phyloP scores from a whole-genome alignment of 2,329 filamentous ascomycete species.

The Penicillium sp. region DNA sequence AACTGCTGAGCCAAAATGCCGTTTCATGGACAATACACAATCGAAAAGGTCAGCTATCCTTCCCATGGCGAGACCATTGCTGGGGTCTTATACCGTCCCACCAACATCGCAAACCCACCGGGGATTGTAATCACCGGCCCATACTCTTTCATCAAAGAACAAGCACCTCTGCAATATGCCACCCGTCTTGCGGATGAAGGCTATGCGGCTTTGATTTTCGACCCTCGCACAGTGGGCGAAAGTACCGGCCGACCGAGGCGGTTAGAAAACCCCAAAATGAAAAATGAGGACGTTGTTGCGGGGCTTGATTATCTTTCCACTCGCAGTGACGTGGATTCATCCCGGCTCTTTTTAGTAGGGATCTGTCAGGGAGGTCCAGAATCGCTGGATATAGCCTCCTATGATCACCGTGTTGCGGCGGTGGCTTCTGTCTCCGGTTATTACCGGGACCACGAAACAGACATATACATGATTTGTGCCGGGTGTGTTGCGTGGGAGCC shows the following conservation, averaged over 20 bases:
- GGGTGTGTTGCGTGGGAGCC: slow-evolving; percentile 24
- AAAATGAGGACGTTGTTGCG: slow-evolving; percentile 26
- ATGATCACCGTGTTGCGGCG: slow-evolving; percentile 19
- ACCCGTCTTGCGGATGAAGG: slow-evolving; percentile 29
- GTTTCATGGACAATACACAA: slow-evolving; percentile 24
- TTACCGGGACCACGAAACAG: slow-evolving; percentile 27
- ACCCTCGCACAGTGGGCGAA: slow-evolving; percentile 29
- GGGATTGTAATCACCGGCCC: slow-evolving; percentile 21
- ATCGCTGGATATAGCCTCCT: slow-evolving; percentile 27
- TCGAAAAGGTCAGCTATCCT: slow-evolving; percentile 24
- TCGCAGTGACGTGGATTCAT: slow-evolving; percentile 22
- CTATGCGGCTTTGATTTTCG: slow-evolving; percentile 29
- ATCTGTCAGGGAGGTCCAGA: slow-evolving; percentile 29
- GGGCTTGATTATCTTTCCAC: slow-evolving; percentile 26
- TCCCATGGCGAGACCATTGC: slow-evolving; percentile 25
- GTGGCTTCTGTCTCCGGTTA: slow-evolving; percentile 25
- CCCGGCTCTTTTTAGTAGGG: slow-evolving; percentile 26
- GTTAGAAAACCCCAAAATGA: slow-evolving; percentile 28
- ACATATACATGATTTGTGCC: slow-evolving; percentile 29
- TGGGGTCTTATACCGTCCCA: slow-evolving; percentile 20
- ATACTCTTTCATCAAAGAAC: slow-evolving; percentile 29
- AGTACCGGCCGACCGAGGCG: slow-evolving; percentile 27
- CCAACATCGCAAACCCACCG: slow-evolving; percentile 22
- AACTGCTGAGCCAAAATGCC: slow-evolving; percentile 18
- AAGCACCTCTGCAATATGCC: slow-evolving; percentile 27